Evolutionary conservation across 2,329 filamentous ascomycete genomes (phyloP).

Genomic region (Sordariomycetes sp.): DNA sequence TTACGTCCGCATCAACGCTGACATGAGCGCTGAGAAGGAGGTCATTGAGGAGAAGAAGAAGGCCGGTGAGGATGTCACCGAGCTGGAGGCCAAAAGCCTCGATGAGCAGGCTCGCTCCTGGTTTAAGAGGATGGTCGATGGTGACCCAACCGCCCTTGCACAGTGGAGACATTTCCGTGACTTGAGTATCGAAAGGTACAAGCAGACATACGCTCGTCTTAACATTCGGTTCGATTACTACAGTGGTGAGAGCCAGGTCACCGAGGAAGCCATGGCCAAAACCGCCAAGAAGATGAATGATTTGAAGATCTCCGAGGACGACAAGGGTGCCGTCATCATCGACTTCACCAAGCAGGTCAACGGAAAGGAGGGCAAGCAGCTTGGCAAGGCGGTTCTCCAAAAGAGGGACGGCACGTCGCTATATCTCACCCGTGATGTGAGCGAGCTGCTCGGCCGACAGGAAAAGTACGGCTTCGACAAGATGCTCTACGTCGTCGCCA

Average conservation of each 20-base stretch:
- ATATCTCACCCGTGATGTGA: conserved; percentile 72
- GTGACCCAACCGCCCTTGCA: conserved; percentile 49
- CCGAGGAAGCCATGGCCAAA: conserved; percentile 55
- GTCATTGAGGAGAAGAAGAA: conserved; percentile 48
- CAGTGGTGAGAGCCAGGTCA: conserved; percentile 57
- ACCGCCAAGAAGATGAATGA: conserved; percentile 54
- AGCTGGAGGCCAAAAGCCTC: conserved; percentile 44
- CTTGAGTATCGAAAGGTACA: conserved; percentile 58
- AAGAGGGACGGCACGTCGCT: conserved; percentile 68
- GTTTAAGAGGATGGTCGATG: conserved; percentile 61
- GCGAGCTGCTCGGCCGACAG: conserved; percentile 39
- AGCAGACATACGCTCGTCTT: conserved; percentile 57
- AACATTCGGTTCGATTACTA: conserved; percentile 67
- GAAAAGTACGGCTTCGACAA: conserved; percentile 61
- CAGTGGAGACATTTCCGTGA: conserved; percentile 60
- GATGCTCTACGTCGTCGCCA: conserved; percentile 73
- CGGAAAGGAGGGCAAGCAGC: conserved; percentile 58
- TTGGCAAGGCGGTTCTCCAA: conserved; percentile 62
- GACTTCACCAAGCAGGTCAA: conserved; percentile 61
- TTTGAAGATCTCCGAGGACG: conserved; percentile 57
- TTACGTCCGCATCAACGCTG: conserved; percentile 68
- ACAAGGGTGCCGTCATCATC: conserved; percentile 63
- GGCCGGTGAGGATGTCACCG: conserved; percentile 38
- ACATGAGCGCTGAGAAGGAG: conserved; percentile 59
- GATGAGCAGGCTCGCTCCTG: conserved; percentile 69